A percentile compares a stretch with the other conserved stretches of the same genome.
Evolutionary conservation across 495 filamentous ascomycete species (phyloP).

Genomic region (Daldinia concentrica): DNA sequence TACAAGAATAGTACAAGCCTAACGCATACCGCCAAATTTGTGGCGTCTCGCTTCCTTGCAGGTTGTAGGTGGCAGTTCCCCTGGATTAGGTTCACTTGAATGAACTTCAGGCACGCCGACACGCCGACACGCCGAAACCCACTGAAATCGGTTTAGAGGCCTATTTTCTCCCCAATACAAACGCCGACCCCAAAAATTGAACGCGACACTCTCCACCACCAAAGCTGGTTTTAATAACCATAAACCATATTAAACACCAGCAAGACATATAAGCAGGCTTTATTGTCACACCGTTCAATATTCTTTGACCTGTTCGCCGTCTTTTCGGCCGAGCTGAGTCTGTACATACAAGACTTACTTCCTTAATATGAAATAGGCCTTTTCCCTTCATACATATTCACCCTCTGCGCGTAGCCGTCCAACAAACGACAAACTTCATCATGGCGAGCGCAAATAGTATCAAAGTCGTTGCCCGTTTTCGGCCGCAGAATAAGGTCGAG

Average conservation of each 20-base stretch:
- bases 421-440: conserved; percentile 49
- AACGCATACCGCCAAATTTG: conserved; percentile 11
- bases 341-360: conserved; percentile 14
- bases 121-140: conserved; percentile 30
- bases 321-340: conserved; percentile 45
- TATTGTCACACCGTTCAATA: conserved; percentile 31
- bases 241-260: conserved; percentile 11
- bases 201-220: conserved; percentile 31
- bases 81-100: conserved; percentile 27
- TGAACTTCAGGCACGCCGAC: conserved; percentile 35
- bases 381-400: conserved; percentile 31
- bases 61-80: conserved; percentile 24
- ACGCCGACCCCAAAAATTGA: conserved; percentile 29
- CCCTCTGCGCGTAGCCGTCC: conserved; percentile 48
- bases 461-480: conserved; percentile 94
- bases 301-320: conserved; percentile 46
- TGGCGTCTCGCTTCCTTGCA: conserved; percentile 38
- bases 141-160: conserved; percentile 28
- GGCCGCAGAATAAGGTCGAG: conserved; percentile 95
- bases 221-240: not conserved
- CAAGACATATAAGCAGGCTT: conserved; percentile 22
- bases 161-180: conserved; percentile 38
- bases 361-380: conserved; percentile 46
- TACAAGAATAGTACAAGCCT: conserved; percentile 1
- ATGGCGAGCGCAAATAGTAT: conserved; percentile 67